Percentiles rank a stretch among this genome's conserved stretches.
Conservation (phyloP, 768 basidiomycete species). For the Lactarius hengduanensis region DNA sequence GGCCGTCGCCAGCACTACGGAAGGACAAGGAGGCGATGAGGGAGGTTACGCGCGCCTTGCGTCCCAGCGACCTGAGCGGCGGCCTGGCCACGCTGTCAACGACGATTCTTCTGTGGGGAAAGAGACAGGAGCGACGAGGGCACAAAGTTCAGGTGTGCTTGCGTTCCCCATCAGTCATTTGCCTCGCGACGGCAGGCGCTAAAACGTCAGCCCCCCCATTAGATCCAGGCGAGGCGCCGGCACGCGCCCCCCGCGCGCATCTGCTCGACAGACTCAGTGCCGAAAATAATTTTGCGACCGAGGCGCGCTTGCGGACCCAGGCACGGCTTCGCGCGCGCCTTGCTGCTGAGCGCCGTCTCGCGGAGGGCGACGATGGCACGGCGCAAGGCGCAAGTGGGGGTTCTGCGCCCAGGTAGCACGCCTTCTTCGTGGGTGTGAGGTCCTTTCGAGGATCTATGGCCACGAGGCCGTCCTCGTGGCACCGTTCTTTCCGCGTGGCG, state of each 20-base stretch:
- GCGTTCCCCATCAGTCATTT: constrained; percentile 26
- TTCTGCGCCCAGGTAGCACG: neutral
- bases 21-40: neutral
- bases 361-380: neutral
- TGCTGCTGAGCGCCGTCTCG: constrained; percentile 15
- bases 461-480: constrained; percentile 4
- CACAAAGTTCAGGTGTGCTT: neutral
- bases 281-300: constrained; percentile 40
- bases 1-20: neutral
- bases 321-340: constrained; percentile 25
- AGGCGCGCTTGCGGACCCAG: constrained; percentile 25
- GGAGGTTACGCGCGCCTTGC: neutral
- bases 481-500: neutral
- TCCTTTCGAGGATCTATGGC: neutral
- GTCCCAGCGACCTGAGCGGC: neutral
- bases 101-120: constrained; percentile 15
- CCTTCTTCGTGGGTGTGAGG: neutral
- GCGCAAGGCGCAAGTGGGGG: neutral
- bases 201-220: constrained; percentile 1
- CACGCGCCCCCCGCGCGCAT: constrained; percentile 36
- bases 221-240: constrained; percentile 4
- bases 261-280: constrained; percentile 45
- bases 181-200: constrained; percentile 17
- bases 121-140: constrained; percentile 3
- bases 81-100: constrained; percentile 10